These are phyloP conservation scores for Candida qinlingensis DNA, from an alignment of 805 yeast species.

Conservation along the genomic window DNA sequence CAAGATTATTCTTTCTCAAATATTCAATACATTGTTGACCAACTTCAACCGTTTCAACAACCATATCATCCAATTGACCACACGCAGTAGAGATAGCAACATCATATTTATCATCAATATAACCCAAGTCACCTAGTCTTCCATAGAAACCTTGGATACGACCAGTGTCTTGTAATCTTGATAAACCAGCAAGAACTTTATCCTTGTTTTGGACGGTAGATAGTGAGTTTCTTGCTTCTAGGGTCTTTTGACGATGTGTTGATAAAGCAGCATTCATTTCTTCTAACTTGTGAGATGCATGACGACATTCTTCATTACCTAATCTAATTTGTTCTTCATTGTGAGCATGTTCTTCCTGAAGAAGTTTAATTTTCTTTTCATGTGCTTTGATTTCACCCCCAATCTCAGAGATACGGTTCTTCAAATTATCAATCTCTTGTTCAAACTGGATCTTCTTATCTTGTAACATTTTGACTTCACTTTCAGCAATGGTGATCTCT, in stretches of 20 bases:
- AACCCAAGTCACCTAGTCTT: constrained; percentile 87
- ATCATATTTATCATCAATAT: constrained; percentile 83
- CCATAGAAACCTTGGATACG: constrained; percentile 85
- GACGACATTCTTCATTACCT: constrained; percentile 53
- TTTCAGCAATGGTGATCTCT: constrained; percentile 56
- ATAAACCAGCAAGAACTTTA: constrained; percentile 64
- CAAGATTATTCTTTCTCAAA: constrained; percentile 74
- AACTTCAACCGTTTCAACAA: constrained; percentile 72
- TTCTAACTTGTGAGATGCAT: constrained; percentile 45
- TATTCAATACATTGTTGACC: constrained; percentile 79
- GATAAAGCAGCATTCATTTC: constrained; percentile 49
- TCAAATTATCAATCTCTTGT: constrained; percentile 39
- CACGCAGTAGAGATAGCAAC: constrained; percentile 94
- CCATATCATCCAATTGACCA: constrained; percentile 86
- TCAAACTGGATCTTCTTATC: constrained; percentile 40
- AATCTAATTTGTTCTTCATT: constrained; percentile 47
- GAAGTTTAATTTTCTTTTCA: constrained; percentile 39
- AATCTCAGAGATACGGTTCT: constrained; percentile 39
- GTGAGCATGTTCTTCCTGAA: constrained; percentile 44
- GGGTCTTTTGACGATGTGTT: constrained; percentile 52
- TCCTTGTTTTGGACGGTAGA: constrained; percentile 60
- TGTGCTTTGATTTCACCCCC: constrained; percentile 44
- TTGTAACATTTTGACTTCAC: constrained; percentile 56
- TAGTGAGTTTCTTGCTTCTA: constrained; percentile 60
- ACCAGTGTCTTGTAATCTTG: constrained; percentile 70